phyloP scores from a whole-genome alignment of 2,329 filamentous ascomycete genomes.

The Madurella mycetomatis region DNA sequence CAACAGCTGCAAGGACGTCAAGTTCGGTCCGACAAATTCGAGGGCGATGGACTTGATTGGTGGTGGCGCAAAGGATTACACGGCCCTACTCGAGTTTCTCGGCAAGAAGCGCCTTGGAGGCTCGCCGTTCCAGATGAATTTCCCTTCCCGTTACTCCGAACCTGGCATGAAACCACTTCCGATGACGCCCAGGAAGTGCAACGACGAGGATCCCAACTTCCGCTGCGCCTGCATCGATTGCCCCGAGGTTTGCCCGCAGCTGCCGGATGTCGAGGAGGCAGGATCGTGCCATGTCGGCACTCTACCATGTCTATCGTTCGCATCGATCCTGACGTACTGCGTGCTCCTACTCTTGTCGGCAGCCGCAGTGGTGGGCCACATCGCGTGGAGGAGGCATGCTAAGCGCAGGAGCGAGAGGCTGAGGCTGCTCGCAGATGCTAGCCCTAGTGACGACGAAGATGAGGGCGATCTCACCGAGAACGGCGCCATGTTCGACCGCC shows the following conservation, averaged over 20 bases:
- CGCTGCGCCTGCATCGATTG: constrained; percentile 94
- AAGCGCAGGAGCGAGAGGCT: constrained; percentile 74
- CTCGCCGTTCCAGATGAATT: constrained; percentile 98
- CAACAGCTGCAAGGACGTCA: constrained; percentile 97
- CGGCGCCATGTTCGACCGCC: constrained; percentile 71
- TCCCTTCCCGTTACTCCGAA: constrained; percentile 60
- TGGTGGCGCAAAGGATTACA: constrained; percentile 87
- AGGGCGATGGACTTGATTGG: constrained; percentile 96
- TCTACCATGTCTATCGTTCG: constrained; percentile 91
- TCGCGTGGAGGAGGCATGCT: constrained; percentile 69
- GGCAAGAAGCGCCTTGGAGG: constrained; percentile 88
- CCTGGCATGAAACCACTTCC: constrained; percentile 67
- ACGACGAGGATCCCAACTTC: constrained; percentile 79
- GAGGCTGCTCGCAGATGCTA: constrained; percentile 79
- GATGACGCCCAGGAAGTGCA: constrained; percentile 78
- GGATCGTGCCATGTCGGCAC: constrained; percentile 76
- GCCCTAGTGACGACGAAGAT: constrained; percentile 87
- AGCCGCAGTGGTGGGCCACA: constrained; percentile 64
- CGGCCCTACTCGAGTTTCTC: constrained; percentile 81
- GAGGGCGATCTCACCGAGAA: constrained; percentile 80
- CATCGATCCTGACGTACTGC: constrained; percentile 81
- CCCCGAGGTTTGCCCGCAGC: constrained; percentile 73
- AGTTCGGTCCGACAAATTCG: constrained; percentile 90
- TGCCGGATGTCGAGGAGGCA: constrained; percentile 68
- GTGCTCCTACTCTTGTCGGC: constrained; percentile 66